Evolutionary conservation across 257 asterid species (phyloP).

Genomic region (Lavandula angustifolia): DNA sequence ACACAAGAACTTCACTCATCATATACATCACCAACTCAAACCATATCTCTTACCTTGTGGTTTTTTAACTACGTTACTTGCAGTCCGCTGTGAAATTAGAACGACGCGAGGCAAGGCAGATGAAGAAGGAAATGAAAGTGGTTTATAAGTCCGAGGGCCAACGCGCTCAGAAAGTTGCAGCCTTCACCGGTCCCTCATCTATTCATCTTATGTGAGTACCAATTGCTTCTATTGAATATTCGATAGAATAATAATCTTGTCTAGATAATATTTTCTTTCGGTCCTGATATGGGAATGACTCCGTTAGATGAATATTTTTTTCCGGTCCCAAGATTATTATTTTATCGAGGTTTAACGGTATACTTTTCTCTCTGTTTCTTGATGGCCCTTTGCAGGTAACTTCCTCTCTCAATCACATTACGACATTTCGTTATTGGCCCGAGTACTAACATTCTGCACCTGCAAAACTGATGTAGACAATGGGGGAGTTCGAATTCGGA

Average conservation of each 20-base stretch:
- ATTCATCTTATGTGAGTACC: slow-evolving; percentile 76
- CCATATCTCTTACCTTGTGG: neutral
- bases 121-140: slow-evolving; percentile 75
- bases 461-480: too few species aligned
- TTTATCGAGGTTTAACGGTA: too few species aligned
- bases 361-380: neutral
- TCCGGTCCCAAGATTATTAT: too few species aligned
- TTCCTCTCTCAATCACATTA: neutral
- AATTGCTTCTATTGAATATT: too few species aligned
- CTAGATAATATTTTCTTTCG: too few species aligned
- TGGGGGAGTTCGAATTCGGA: too few species aligned
- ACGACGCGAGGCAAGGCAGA: slow-evolving; percentile 81
- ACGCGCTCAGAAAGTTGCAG: slow-evolving; percentile 92
- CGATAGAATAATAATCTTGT: too few species aligned
- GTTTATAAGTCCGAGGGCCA: slow-evolving; percentile 74
- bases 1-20: neutral
- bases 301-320: too few species aligned
- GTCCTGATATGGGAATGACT: too few species aligned
- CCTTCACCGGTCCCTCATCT: slow-evolving; percentile 83
- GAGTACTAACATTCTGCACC: too few species aligned
- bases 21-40: neutral
- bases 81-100: slow-evolving; percentile 89
- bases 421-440: neutral
- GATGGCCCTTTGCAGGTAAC: slow-evolving; percentile 12
- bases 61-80: slow-evolving; percentile 11